A percentile compares a stretch with the other conserved stretches of the same genome.
Conservation (phyloP, 2,329 filamentous ascomycete species). For the Phaeophleospora eucalypticola region DNA sequence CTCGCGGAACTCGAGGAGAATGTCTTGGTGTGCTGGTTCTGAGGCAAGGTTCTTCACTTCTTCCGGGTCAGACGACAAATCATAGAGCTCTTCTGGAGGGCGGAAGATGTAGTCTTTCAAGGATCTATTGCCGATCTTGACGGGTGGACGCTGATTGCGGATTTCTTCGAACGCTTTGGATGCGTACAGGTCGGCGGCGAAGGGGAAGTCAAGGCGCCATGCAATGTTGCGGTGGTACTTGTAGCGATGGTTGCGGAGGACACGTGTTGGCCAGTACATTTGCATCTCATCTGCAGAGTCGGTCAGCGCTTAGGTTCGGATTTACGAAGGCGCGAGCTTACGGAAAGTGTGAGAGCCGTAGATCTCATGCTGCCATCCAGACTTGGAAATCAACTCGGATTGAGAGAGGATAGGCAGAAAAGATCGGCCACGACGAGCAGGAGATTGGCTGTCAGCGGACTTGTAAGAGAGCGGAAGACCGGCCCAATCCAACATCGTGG, state of each 20-base stretch:
- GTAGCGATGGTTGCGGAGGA: slow-evolving; percentile 40
- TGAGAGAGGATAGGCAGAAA: slow-evolving; percentile 37
- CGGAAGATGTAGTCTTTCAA: slow-evolving; percentile 45
- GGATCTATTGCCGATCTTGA: slow-evolving; percentile 40
- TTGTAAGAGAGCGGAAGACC: slow-evolving; percentile 6
- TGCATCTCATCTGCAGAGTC: slow-evolving; percentile 48
- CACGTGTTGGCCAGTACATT: slow-evolving; percentile 51
- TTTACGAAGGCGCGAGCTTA: too few species aligned
- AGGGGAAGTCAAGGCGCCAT: slow-evolving; percentile 32
- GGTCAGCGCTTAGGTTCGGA: too few species aligned
- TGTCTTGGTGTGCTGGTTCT: slow-evolving; percentile 30
- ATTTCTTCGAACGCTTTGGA: slow-evolving; percentile 44
- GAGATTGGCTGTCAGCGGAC: slow-evolving; percentile 5
- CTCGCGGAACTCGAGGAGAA: slow-evolving; percentile 34
- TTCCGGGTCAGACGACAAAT: slow-evolving; percentile 43
- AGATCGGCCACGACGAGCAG: slow-evolving; percentile 34
- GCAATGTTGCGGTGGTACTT: slow-evolving; percentile 52
- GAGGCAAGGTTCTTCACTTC: slow-evolving; percentile 45
- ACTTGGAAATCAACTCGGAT: slow-evolving; percentile 15
- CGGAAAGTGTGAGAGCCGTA: slow-evolving; percentile 51
- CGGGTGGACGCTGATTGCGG: slow-evolving; percentile 33
- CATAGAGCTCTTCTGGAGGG: slow-evolving; percentile 45
- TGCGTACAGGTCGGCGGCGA: slow-evolving; percentile 36
- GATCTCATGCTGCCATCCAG: slow-evolving; percentile 36
- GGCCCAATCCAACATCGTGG: slow-evolving; percentile 44